Evolutionary conservation across 192 early-diverging fungal genomes (phyloP), one percentile per base, ranked within the genome.

Genomic region (Polychytrium aggregatum): DNA sequence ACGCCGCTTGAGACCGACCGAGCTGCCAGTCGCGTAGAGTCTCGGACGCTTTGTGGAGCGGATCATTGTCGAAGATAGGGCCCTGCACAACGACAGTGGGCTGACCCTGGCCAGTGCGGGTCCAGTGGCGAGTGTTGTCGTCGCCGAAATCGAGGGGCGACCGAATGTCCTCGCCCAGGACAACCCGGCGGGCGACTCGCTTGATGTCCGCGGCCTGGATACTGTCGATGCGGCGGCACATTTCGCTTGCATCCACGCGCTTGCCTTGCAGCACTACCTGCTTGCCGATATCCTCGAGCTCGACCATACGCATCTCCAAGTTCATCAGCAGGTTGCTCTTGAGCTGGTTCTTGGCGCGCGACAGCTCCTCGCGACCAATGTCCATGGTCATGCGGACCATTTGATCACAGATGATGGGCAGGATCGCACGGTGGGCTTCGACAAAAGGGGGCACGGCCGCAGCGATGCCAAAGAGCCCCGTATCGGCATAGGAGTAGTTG

Each of bases 291-390:
- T 98, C 95, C 62, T 98, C 95, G 6, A 95, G 70, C 66, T 94
- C 87, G 3, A 98, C 90, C 72, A 87, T 76, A 31, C 87, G 81
- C 54, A 78, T 84, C 56, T 98, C 95, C 14, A 98, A 69, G 44
- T 83, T 86, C 92, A 98, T 98, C 39, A 98, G 72, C 27, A 98
- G 68, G 42, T 78, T 85, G 27, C 79, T 83, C 64, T 89, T 89
- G 40, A 98, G 79, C 63, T 95, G 92, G 71, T 98, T 98, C 65
- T 96, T 95, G 16, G 95, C 90, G 14, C 95, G 74, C 2, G 66
- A 61, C 16, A 96, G 67, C 52, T 92, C 88, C 2, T 60, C 55
- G 26, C 67, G 50, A 1, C 62, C 62, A 13, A 63, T 41, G 46
- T 50, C 48, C 53, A 68, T 60, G 6, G 87, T 81, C 37, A 88